Conservation (phyloP, 345 rosid genomes). For the Sisymbrium irio region DNA sequence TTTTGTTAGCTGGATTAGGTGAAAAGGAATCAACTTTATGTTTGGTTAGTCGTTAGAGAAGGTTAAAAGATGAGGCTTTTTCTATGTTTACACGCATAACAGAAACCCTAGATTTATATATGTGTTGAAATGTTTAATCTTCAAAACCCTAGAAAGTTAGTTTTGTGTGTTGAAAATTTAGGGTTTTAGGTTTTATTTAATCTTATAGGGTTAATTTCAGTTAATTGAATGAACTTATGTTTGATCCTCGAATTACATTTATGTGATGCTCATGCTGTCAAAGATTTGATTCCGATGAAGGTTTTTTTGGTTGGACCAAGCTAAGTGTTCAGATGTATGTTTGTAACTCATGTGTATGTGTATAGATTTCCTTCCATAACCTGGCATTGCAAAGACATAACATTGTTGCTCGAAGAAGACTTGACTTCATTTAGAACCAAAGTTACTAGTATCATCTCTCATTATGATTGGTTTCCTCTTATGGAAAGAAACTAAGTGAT, state of each 20-base stretch:
- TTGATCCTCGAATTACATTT: background rate
- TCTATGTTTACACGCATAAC: background rate
- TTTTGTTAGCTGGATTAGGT: background rate
- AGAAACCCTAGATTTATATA: slow-evolving; percentile 5
- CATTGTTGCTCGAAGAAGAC: too few species aligned
- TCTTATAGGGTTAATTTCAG: background rate
- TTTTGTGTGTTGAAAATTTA: background rate
- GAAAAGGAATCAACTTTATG: background rate
- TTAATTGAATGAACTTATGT: background rate
- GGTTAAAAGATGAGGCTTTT: background rate
- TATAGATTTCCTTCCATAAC: background rate
- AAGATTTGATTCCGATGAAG: background rate
- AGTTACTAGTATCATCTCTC: background rate
- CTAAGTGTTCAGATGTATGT: background rate
- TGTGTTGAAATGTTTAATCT: background rate
- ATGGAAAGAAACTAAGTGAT: background rate
- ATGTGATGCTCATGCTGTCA: background rate
- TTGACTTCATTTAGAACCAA: background rate
- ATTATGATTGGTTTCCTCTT: slow-evolving; percentile 6
- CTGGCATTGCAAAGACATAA: background rate
- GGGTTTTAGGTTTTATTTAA: slow-evolving; percentile 14
- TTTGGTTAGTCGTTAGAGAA: background rate
- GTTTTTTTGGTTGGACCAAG: background rate
- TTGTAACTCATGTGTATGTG: background rate
- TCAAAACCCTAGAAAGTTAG: background rate